Evolutionary conservation across 2,329 filamentous ascomycete species (phyloP), one percentile per base, ranked within the genome.

Genomic region (Arthroderma sp.): DNA sequence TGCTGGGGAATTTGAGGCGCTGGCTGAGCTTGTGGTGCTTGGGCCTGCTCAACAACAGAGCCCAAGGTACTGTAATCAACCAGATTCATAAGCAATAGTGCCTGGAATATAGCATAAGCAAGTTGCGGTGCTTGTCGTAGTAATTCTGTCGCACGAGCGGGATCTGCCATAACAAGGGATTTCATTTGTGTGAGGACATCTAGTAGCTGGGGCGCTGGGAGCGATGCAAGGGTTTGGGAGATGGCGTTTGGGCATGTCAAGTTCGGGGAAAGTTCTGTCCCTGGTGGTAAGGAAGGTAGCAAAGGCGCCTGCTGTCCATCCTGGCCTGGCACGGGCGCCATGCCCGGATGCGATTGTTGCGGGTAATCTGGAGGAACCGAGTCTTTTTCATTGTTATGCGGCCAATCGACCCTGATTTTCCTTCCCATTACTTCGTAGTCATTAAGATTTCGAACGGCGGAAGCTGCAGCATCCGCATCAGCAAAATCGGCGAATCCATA

Each of bases 401-500:
- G 91, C 66, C 93, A 98, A 65, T 96, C 91, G 45, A 98, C 91
- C 49, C 88, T 79, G 51, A 98, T 75, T 64, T 94, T 94, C 57
- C 91, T 79, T 45, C 87, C 87, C 81, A 94, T 93, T 59, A 95
- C 80, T 62, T 96, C 89, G 66, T 86, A 82, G 63, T 94, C 87
- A 68, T 96, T 94, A 43, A 96, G 71, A 61, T 98, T 96, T 54
- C 89, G 82, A 40, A 96, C 89, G 2, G 91, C 91, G 2, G 87
- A 94, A 33, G 89, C 86, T 30, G 91, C 91, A 28, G 87, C 74
- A 76, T 94, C 89, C 48, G 85, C 80, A 59, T 96, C 91, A 45
- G 86, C 83, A 60, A 94, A 98, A 62, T 96, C 89, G 58, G 88
- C 85, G 57, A 96, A 98, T 32, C 91, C 91, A 62, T 94, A 98